Evolutionary conservation across 2,329 filamentous ascomycete species (phyloP).

Genomic region (Beauveria sp.): DNA sequence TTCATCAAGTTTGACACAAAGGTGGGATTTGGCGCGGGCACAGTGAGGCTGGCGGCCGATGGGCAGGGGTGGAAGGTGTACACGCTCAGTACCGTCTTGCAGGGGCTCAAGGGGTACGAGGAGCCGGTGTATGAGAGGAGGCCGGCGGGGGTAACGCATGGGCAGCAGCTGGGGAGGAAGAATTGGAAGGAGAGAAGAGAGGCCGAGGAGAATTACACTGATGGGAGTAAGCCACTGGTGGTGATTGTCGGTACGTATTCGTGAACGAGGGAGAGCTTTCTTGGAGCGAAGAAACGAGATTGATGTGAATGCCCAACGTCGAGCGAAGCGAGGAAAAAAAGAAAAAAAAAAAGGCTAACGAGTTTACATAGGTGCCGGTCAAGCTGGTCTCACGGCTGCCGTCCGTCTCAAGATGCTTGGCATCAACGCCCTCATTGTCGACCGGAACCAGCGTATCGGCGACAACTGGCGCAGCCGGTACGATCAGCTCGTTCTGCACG

Average conservation of each 20-base stretch:
- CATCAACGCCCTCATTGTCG: constrained; percentile 36
- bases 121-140: constrained; percentile 36
- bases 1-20: constrained; percentile 15
- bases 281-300: too few relatives aligned
- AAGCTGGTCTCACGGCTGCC: constrained; percentile 33
- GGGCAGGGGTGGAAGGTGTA: constrained; percentile 43
- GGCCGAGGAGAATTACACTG: constrained; percentile 12
- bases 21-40: constrained; percentile 13
- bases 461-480: constrained; percentile 56
- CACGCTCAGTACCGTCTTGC: constrained; percentile 47
- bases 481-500: constrained; percentile 50
- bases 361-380: constrained; percentile 26
- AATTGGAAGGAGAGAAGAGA: constrained; percentile 17
- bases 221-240: constrained; percentile 13
- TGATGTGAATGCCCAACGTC: background rate
- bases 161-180: constrained; percentile 13
- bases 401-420: constrained; percentile 40
- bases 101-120: constrained; percentile 40
- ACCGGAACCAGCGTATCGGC: constrained; percentile 31
- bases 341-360: constrained; percentile 12
- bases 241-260: constrained; percentile 15
- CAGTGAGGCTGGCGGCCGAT: constrained; percentile 13
- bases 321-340: background rate
- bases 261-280: background rate
- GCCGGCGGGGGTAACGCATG: constrained; percentile 41